Base-by-base conservation (phyloP, 192 early-diverging fungal species). In the Coemansia sp. region DNA sequence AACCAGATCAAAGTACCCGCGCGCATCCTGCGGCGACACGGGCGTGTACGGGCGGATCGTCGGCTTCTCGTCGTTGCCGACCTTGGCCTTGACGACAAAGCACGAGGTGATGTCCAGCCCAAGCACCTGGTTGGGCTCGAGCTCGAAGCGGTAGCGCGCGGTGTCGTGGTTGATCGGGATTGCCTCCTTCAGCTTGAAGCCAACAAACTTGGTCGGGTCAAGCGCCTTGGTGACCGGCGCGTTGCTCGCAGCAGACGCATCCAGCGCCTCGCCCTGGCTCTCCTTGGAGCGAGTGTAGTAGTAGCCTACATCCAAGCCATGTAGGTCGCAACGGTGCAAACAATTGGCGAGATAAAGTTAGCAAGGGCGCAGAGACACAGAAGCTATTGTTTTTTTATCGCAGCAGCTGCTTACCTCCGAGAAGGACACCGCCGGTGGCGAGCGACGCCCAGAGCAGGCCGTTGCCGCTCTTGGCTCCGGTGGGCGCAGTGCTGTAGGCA, bases 31-130 rank as follows among this genome's bases (percentile, higher is more conserved):
- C 23, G 50, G 32, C 24, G 78, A 78, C 30, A 84, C 79, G 6
- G 93, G 90, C 33, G 91, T 92, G 65, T 96, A 93, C 5, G 91
- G 86, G 41, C 93, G 85, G 40, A 92, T 81, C 11, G 85, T 78
- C 25, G 79, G 64, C 60, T 83, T 82, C 29, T 80, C 81, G 59
- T 84, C 80, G 45, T 83, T 69, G 38, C 51, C 71, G 22, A 73
- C 28, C 43, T 57, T 69, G 15, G 63, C 72, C 75, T 87, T 86
- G 27, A 89, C 89, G 20, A 96, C 74, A 36, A 96, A 72, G 51
- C 85, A 89, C 34, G 85, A 85, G n/a, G 90, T 84, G 22, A 83
- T 78, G 37, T 82, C 78, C 54, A 91, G 60, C 46, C 86, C 87
- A 8, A 87, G 73, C 44, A 77, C 75, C 38, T 86, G 78, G 34